Base-by-base conservation (phyloP, 305 asterid species). In the Ruellia speciosa region DNA sequence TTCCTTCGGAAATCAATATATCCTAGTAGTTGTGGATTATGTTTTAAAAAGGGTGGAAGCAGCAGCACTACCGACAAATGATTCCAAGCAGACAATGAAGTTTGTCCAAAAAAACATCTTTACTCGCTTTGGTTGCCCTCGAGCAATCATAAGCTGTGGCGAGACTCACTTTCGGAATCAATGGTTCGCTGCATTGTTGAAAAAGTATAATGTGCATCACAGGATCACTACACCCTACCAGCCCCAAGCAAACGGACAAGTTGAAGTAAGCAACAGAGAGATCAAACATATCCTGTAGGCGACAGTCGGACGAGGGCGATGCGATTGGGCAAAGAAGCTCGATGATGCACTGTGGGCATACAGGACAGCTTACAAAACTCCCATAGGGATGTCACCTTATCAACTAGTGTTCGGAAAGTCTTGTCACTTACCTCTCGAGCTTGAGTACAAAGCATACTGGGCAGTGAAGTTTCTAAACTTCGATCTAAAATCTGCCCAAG, bases 261-360 rank as follows among this genome's bases (percentile, higher is more conserved):
- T 13, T 0, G 40, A 24, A 14, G 58, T 53, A 4, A 3, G 40
- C 4, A 53, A 53, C 3, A 5, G 40, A n/a, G 58, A 53, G 58
- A 20, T 53, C 4, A 53, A 53, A 53, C 6, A 10, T 0, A 53
- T 53, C 2, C 58, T 5, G 1, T 5, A 53, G 14, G 24, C 20
- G 3, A 28, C 40, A 8, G 39, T 53, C 3, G 17, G 4, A 5
- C 1, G 0, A 0, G 4, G 5, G 0, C 7, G 40, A 2, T 3
- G 24, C 2, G 6, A 53, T 13, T 53, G 58, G 17, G n/a, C 14
- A 1, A 3, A 3, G 3, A 53, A 14, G 8, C 16, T 53, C 1
- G 6, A 11, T 19, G 40, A 53, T 53, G 58, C 58, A 8, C 6
- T 53, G 5, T 53, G 40, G 58, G 58, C 58, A n/a, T 2, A 20